Conservation (phyloP, 2,329 filamentous ascomycete species). For the Sporothrix globosa region DNA sequence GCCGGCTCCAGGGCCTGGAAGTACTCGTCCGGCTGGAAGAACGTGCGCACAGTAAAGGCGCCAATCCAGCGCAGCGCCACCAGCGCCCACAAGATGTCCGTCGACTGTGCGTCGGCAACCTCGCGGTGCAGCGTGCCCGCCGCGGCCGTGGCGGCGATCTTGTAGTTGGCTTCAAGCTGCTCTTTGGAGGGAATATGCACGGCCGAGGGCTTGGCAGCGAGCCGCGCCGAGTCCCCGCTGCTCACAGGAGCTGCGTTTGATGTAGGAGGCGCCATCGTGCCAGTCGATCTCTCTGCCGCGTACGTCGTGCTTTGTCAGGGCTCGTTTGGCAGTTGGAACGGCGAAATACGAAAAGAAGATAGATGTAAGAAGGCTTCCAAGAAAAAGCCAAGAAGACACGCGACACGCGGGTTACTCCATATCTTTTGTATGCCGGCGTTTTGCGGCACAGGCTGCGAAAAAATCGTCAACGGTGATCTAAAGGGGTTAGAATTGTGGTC, state of each 20-base stretch:
- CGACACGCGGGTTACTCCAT: slow-evolving; percentile 17
- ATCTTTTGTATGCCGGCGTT: slow-evolving; percentile 3
- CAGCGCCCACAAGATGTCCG: slow-evolving; percentile 48
- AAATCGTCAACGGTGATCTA: background rate
- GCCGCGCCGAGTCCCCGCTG: slow-evolving; percentile 7
- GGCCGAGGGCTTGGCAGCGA: slow-evolving; percentile 4
- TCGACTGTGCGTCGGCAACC: slow-evolving; percentile 42
- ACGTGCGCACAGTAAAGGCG: slow-evolving; percentile 77
- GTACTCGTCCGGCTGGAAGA: slow-evolving; percentile 98
- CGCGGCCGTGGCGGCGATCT: slow-evolving; percentile 24
- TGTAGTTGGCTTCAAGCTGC: slow-evolving; percentile 32
- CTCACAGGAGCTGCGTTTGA: background rate
- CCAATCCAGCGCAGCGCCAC: slow-evolving; percentile 78
- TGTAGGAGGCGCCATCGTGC: slow-evolving; percentile 23
- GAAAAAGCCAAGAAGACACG: slow-evolving; percentile 19
- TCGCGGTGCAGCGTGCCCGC: slow-evolving; percentile 37
- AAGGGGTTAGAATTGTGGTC: background rate
- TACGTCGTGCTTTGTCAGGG: background rate
- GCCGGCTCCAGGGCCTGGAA: slow-evolving; percentile 95
- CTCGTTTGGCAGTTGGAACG: background rate
- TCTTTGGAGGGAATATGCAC: slow-evolving; percentile 22
- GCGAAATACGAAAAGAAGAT: background rate
- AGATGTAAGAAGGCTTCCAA: background rate
- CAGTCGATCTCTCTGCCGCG: background rate
- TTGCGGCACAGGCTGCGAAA: background rate